A percentile compares a stretch with the other conserved stretches of the same genome.
Conservation (phyloP, 345 rosid genomes). For the Sonneratia caseolaris region DNA sequence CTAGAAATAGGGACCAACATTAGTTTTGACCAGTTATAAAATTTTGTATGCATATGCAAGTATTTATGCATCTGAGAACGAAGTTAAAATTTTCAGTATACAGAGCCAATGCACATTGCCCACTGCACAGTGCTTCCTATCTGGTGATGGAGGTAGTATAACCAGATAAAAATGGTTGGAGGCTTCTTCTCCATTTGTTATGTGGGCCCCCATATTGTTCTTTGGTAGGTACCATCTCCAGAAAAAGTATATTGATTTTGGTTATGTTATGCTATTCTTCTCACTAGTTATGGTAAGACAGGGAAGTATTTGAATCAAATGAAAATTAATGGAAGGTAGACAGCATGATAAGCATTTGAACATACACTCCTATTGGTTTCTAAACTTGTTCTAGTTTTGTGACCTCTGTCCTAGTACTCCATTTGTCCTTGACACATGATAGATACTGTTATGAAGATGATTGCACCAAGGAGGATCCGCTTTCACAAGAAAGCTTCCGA, state of each 20-base stretch:
- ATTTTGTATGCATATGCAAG: no score
- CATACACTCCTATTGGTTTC: not conserved
- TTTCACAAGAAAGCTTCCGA: constrained; percentile 87
- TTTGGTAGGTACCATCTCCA: not conserved
- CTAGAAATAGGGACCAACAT: not conserved
- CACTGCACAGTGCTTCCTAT: not conserved
- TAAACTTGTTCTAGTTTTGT: not conserved
- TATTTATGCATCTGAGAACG: no score
- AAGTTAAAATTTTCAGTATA: not conserved
- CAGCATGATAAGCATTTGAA: not conserved
- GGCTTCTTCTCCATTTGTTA: no score
- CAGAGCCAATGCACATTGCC: not conserved
- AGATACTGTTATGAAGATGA: constrained; percentile 75
- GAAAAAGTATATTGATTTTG: no score
- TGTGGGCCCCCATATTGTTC: not conserved
- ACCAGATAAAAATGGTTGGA: no score
- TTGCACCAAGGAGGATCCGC: constrained; percentile 93
- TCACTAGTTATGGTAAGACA: no score
- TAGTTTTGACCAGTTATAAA: not conserved
- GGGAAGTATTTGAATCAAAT: not conserved
- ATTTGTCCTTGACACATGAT: constrained; percentile 27
- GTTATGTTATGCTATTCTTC: no score
- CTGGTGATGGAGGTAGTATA: not conserved
- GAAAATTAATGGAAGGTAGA: not conserved
- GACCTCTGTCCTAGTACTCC: not conserved